A percentile compares a stretch with the other conserved stretches of the same genome.
These are phyloP conservation scores for Saccharomycopsis vini DNA, from an alignment of 805 yeast species.

Conservation along the genomic window DNA sequence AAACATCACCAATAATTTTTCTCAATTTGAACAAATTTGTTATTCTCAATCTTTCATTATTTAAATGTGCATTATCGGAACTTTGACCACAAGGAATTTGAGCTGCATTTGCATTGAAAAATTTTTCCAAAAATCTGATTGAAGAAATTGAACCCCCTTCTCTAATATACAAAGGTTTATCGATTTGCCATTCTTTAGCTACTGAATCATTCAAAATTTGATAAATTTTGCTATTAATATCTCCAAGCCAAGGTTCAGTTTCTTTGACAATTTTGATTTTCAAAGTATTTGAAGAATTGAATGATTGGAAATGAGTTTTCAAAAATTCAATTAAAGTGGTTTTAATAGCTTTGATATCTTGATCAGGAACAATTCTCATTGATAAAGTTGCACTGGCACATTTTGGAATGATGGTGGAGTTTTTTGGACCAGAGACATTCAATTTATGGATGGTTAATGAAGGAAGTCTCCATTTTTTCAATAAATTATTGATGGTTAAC, in stretches of 20 bases:
- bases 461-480: constrained; percentile 84
- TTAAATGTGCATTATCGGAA: constrained; percentile 87
- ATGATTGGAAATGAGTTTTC: constrained; percentile 34
- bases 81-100: constrained; percentile 96
- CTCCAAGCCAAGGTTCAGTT: constrained; percentile 96
- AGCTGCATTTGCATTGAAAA: constrained; percentile 80
- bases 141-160: constrained; percentile 98
- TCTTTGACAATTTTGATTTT: constrained; percentile 59
- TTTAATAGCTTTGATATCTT: constrained; percentile 55
- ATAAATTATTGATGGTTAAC: constrained; percentile 35
- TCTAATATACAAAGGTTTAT: constrained; percentile 69
- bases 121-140: constrained; percentile 72
- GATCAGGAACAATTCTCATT: constrained; percentile 84
- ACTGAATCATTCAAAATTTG: constrained; percentile 56
- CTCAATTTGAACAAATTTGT: constrained; percentile 70
- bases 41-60: constrained; percentile 76
- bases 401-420: constrained; percentile 84
- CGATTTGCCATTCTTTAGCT: constrained; percentile 61
- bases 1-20: constrained; percentile 47
- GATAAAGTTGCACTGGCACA: constrained; percentile 69
- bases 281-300: constrained; percentile 56
- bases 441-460: constrained; percentile 80
- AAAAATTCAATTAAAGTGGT: constrained; percentile 39
- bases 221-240: constrained; percentile 68
- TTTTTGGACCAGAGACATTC: constrained; percentile 82